phyloP scores from a whole-genome alignment of 2,329 filamentous ascomycete genomes.

The Colletotrichum gloeosporioides region DNA sequence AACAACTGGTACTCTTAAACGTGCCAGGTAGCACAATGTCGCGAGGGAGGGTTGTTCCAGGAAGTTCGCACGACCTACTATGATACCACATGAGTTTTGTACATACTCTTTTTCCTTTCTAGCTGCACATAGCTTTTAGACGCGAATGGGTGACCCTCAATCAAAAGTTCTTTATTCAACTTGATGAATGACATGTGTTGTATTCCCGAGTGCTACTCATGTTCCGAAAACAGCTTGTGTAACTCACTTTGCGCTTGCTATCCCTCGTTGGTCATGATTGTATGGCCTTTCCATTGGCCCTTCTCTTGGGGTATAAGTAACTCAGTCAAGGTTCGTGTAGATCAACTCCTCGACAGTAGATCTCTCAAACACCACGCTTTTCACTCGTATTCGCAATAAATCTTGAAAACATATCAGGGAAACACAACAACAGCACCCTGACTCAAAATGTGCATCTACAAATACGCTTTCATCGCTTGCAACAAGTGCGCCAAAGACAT shows the following conservation, averaged over 20 bases:
- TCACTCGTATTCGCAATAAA: not conserved
- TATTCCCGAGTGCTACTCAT: not conserved
- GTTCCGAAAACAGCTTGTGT: not conserved
- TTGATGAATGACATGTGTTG: not conserved
- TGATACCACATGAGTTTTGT: conserved; percentile 13
- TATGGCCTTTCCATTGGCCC: not conserved
- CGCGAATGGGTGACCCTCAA: not conserved
- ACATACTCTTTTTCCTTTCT: not conserved
- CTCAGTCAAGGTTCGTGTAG: fast-evolving
- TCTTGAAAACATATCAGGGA: not conserved
- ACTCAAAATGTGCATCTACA: not conserved
- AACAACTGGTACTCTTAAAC: conserved; percentile 29
- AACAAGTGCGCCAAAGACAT: not conserved
- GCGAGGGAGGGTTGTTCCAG: not conserved
- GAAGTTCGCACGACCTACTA: not conserved
- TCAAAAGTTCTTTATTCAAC: not conserved
- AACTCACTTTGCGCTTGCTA: not conserved
- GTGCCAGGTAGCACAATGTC: not conserved
- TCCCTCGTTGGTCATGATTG: not conserved
- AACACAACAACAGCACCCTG: not conserved
- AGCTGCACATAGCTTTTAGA: conserved; percentile 1
- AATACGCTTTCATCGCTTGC: not conserved
- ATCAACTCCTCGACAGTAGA: not conserved
- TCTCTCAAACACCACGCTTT: not conserved
- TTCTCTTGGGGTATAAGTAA: not conserved